phyloP scores from a whole-genome alignment of 2,329 filamentous ascomycete species.

The Conoideocrella luteorostrata region DNA sequence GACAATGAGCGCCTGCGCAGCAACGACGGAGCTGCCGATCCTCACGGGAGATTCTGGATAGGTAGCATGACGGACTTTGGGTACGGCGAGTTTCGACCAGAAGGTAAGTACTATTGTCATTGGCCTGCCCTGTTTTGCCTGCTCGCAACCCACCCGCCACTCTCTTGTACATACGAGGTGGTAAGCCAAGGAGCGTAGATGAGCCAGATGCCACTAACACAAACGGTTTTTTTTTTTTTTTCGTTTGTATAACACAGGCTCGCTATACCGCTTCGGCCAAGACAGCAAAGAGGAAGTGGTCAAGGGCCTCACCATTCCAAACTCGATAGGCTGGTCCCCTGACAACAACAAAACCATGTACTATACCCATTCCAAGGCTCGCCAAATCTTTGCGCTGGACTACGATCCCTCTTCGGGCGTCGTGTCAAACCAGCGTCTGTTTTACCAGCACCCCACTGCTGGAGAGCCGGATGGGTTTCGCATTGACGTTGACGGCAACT shows the following conservation, averaged over 20 bases:
- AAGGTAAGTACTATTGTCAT: constrained; percentile 35
- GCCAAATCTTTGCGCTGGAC: constrained; percentile 67
- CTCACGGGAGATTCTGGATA: constrained; percentile 75
- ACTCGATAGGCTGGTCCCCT: constrained; percentile 75
- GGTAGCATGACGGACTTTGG: constrained; percentile 77
- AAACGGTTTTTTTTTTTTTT: no score
- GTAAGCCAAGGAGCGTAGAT: no score
- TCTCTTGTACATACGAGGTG: no score
- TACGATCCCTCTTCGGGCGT: constrained; percentile 58
- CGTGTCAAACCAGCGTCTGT: constrained; percentile 63
- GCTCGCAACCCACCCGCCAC: no score
- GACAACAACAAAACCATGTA: constrained; percentile 69
- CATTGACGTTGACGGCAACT: constrained; percentile 74
- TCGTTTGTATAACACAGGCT: no score
- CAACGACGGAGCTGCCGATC: constrained; percentile 81
- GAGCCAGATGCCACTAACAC: no score
- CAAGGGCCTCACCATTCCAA: constrained; percentile 68
- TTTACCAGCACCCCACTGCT: constrained; percentile 61
- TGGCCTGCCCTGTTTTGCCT: background rate
- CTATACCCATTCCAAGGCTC: constrained; percentile 71
- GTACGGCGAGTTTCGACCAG: constrained; percentile 50
- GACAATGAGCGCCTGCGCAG: constrained; percentile 52
- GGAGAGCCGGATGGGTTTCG: constrained; percentile 79
- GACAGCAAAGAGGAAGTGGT: constrained; percentile 54
- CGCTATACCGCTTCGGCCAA: constrained; percentile 65